phyloP scores from a whole-genome alignment of 1,284 basidiomycete genomes.

The Fistulinella cinereoalba region DNA sequence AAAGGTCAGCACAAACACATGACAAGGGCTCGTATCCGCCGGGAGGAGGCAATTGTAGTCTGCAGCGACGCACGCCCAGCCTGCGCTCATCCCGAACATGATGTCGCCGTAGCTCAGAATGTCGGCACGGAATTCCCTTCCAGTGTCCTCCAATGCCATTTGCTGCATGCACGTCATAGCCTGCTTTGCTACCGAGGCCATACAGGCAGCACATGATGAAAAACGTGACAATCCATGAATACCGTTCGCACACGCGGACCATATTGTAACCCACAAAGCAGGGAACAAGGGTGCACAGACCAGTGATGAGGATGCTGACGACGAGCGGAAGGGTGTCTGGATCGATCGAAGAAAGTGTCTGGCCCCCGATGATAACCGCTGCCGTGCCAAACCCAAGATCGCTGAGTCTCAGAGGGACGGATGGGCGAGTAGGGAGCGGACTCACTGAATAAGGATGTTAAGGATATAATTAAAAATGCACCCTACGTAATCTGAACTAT shows the following conservation, averaged over 20 bases:
- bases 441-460: conserved; percentile 56
- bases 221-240: conserved; percentile 57
- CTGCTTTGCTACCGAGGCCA: conserved; percentile 46
- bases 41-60: conserved; percentile 58
- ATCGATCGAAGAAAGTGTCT: conserved; percentile 44
- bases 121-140: conserved; percentile 43
- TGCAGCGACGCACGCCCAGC: conserved; percentile 51
- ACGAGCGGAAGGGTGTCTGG: conserved; percentile 33
- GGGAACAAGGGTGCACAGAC: conserved; percentile 43
- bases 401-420: not conserved
- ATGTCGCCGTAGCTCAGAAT: conserved; percentile 58
- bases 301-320: conserved; percentile 40
- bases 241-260: conserved; percentile 59
- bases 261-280: conserved; percentile 52
- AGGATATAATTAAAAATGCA: conserved; percentile 55
- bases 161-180: conserved; percentile 49
- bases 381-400: conserved; percentile 43
- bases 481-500: conserved; percentile 56
- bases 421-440: not conserved
- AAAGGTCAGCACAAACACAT: conserved; percentile 55
- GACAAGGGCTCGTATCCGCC: conserved; percentile 40
- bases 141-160: conserved; percentile 44
- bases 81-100: conserved; percentile 42
- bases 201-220: conserved; percentile 53
- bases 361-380: conserved; percentile 47